Evolutionary conservation across 805 yeast species (phyloP).

Genomic region (Hanseniaspora vineae): DNA sequence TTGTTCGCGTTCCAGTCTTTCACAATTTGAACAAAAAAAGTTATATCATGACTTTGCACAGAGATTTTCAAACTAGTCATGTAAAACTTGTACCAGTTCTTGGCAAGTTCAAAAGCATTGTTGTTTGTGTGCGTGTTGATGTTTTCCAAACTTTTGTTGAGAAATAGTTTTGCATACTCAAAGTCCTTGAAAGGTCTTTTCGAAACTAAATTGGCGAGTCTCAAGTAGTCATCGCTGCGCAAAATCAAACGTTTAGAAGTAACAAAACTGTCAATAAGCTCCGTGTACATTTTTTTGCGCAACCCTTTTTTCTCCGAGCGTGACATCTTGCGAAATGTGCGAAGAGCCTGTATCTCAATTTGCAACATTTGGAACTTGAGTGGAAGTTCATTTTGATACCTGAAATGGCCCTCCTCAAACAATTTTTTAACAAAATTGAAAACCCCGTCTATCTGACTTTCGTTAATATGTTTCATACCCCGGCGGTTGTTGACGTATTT

Average conservation of each 20-base stretch:
- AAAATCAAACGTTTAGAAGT: background rate
- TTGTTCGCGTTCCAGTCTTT: constrained; percentile 17
- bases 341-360: background rate
- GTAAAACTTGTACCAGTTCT: constrained; percentile 16
- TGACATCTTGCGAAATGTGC: background rate
- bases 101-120: constrained; percentile 7
- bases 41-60: constrained; percentile 8
- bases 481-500: background rate
- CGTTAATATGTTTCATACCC: background rate
- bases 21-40: constrained; percentile 8
- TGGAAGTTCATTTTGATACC: background rate
- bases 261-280: background rate
- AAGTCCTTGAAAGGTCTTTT: constrained; percentile 5
- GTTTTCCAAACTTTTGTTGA: constrained; percentile 4
- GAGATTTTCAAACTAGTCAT: constrained; percentile 10
- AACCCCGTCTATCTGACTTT: background rate
- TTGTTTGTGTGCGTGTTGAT: constrained; percentile 4
- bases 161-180: constrained; percentile 9
- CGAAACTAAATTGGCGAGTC: background rate
- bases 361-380: background rate
- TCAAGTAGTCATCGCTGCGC: background rate
- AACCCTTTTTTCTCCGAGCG: background rate
- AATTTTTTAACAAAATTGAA: background rate
- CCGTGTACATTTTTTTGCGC: background rate
- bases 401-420: background rate